These are phyloP conservation scores for Oryza meridionalis DNA, from an alignment of 176 grass and related monocot genomes.

Conservation along the genomic window DNA sequence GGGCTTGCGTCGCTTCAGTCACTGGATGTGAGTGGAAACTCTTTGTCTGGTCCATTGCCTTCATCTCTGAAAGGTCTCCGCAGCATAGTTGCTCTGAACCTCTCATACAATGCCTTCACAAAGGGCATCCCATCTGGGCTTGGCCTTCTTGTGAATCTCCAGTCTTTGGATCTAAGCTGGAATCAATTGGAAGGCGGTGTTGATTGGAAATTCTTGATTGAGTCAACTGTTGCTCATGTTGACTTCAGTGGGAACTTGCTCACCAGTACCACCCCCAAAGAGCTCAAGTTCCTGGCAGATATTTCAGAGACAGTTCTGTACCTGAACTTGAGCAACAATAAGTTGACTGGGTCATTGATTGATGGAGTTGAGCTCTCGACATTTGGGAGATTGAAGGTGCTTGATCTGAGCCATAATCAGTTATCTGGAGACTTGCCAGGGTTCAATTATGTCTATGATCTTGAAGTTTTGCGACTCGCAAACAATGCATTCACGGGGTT, in stretches of 20 bases:
- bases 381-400: conserved; percentile 91
- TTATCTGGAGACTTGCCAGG: conserved; percentile 92
- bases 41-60: conserved; percentile 66
- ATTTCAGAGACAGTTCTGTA: conserved; percentile 86
- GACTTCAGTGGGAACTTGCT: conserved; percentile 94
- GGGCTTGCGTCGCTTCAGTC: conserved; percentile 76
- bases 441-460: conserved; percentile 99
- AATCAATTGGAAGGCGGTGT: conserved; percentile 82
- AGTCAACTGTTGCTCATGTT: conserved; percentile 76
- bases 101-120: conserved; percentile 80
- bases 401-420: conserved; percentile 92
- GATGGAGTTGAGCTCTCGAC: conserved; percentile 85
- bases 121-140: conserved; percentile 79
- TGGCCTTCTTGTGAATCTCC: conserved; percentile 59
- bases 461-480: conserved; percentile 81
- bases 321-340: conserved; percentile 89
- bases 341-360: conserved; percentile 78
- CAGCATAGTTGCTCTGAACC: conserved; percentile 71
- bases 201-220: conserved; percentile 95
- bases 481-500: conserved; percentile 89
- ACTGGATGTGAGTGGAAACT: conserved; percentile 79
- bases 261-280: conserved; percentile 67
- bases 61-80: conserved; percentile 59
- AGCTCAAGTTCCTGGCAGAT: conserved; percentile 89
- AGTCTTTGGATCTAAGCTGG: conserved; percentile 88